Percentiles rank a stretch among this genome's conserved stretches.
phyloP scores from a whole-genome alignment of 208 protist genomes.

The Acanthamoeba castellanii region DNA sequence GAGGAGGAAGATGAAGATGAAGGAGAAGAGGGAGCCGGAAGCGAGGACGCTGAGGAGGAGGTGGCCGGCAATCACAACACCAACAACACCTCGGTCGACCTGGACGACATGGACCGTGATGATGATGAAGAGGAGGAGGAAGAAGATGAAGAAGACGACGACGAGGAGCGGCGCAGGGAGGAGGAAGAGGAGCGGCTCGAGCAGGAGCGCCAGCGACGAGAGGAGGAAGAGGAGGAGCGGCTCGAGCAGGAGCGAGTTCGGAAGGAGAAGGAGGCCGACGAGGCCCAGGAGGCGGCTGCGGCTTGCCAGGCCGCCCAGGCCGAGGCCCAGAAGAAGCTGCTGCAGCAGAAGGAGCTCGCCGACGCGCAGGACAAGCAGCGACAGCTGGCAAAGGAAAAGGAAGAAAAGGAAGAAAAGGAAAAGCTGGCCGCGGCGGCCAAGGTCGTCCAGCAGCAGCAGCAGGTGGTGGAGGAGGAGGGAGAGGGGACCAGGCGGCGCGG shows the following conservation, averaged over 20 bases:
- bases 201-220: conserved; percentile 7
- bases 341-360: neutral
- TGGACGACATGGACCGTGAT: conserved; percentile 2
- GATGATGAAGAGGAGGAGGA: neutral
- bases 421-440: neutral
- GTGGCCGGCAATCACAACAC: neutral
- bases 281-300: neutral
- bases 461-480: neutral
- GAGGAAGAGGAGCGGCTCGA: conserved; percentile 57
- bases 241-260: conserved; percentile 22
- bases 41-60: neutral
- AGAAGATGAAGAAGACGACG: conserved; percentile 36
- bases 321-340: neutral
- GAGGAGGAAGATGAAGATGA: neutral
- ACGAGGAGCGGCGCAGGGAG: neutral
- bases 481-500: conserved; percentile 21
- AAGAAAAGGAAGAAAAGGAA: neutral
- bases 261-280: neutral
- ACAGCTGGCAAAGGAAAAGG: neutral
- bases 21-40: neutral
- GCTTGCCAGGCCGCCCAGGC: neutral
- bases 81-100: neutral
- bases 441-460: neutral
- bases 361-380: neutral
- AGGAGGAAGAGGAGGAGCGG: conserved; percentile 60